Conservation (phyloP, 2,329 filamentous ascomycete genomes). For the Ramularia collo-cygni region DNA sequence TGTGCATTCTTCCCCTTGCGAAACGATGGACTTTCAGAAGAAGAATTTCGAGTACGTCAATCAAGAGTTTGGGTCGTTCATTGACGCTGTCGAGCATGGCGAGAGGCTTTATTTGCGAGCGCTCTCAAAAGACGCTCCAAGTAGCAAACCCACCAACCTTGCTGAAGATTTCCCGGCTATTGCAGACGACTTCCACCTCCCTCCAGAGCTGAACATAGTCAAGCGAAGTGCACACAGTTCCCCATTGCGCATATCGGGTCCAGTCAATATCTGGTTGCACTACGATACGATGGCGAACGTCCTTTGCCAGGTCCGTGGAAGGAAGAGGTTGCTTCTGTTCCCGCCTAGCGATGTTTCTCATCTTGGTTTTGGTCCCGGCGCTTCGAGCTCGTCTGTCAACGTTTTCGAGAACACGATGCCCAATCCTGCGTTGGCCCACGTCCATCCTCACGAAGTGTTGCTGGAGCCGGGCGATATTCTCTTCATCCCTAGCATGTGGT, state of each 20-base stretch:
- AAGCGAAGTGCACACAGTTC: constrained; percentile 65
- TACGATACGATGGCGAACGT: constrained; percentile 90
- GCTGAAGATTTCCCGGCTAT: constrained; percentile 64
- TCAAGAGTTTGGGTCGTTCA: constrained; percentile 60
- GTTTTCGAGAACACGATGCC: constrained; percentile 46
- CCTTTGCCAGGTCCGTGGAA: constrained; percentile 69
- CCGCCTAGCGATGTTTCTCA: constrained; percentile 66
- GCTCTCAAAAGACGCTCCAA: constrained; percentile 62
- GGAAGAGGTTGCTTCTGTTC: constrained; percentile 68
- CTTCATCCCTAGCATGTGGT: constrained; percentile 77
- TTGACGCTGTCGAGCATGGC: constrained; percentile 53
- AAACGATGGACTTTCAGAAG: constrained; percentile 67
- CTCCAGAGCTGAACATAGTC: constrained; percentile 53
- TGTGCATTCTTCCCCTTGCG: constrained; percentile 58
- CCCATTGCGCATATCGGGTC: constrained; percentile 70
- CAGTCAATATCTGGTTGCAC: constrained; percentile 82
- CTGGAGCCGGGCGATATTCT: constrained; percentile 68
- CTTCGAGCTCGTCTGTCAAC: constrained; percentile 72
- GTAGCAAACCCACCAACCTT: constrained; percentile 63
- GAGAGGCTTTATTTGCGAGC: constrained; percentile 70
- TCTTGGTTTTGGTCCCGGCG: constrained; percentile 65
- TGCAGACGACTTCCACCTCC: constrained; percentile 62
- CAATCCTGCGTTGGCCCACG: constrained; percentile 29
- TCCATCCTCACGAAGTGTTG: constrained; percentile 60
- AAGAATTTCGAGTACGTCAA: constrained; percentile 79